A percentile compares a stretch with the other conserved stretches of the same genome.
Evolutionary conservation across 2,329 filamentous ascomycete species (phyloP).

Genomic region (Colletotrichum sp.): DNA sequence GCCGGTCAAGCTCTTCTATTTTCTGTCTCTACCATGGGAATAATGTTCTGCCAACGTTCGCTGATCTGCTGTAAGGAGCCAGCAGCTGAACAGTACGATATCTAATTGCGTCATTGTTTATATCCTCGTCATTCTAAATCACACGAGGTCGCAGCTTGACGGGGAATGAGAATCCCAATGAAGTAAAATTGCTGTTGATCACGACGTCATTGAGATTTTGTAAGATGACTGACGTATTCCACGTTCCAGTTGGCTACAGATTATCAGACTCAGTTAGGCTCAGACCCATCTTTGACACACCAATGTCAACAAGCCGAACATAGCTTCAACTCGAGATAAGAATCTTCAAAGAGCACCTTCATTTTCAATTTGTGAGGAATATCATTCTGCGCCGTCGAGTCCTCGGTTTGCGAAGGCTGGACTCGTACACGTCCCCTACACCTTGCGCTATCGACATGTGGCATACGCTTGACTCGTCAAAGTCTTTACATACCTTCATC

Average conservation of each 20-base stretch:
- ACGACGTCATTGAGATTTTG: neutral
- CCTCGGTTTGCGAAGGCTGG: neutral
- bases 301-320: neutral
- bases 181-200: neutral
- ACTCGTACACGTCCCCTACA: neutral
- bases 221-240: neutral
- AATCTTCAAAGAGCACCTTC: too few species aligned
- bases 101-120: neutral
- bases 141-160: neutral
- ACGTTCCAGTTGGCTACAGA: neutral
- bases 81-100: neutral
- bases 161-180: neutral
- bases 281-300: neutral
- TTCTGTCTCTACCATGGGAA: neutral
- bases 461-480: neutral
- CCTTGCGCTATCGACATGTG: neutral
- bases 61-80: neutral
- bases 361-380: neutral
- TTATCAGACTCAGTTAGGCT: neutral
- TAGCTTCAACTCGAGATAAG: too few species aligned
- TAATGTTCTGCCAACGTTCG: neutral
- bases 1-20: fast-evolving
- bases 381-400: neutral
- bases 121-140: neutral
- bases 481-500: neutral